Percentiles rank a stretch among this genome's conserved stretches.
Conservation (phyloP, 2,329 filamentous ascomycete genomes). For the Aspergillus phoenicis region DNA sequence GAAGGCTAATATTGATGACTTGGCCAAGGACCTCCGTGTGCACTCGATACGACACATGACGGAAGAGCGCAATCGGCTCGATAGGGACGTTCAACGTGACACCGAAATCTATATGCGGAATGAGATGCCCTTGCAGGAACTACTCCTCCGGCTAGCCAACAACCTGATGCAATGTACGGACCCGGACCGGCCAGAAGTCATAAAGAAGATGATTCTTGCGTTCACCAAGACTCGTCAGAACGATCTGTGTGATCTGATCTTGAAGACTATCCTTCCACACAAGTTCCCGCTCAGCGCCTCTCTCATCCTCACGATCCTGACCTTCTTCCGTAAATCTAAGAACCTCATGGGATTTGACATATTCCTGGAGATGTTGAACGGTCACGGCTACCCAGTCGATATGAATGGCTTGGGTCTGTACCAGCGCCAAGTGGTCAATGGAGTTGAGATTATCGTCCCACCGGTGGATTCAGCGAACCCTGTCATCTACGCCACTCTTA, state of each 20-base stretch:
- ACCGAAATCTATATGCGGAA: conserved; percentile 32
- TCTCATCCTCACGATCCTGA: conserved; percentile 40
- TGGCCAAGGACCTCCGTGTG: conserved; percentile 31
- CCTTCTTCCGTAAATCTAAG: conserved; percentile 43
- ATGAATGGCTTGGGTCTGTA: conserved; percentile 32
- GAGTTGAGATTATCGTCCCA: conserved; percentile 40
- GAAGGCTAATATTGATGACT: conserved; percentile 34
- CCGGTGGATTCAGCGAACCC: conserved; percentile 37
- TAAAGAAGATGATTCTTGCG: conserved; percentile 40
- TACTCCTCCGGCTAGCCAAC: conserved; percentile 39
- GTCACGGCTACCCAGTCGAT: conserved; percentile 39
- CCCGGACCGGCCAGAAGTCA: conserved; percentile 38
- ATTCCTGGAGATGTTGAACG: conserved; percentile 42
- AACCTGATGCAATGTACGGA: conserved; percentile 40
- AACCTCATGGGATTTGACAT: conserved; percentile 46
- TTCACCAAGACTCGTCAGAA: conserved; percentile 44
- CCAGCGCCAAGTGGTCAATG: conserved; percentile 35
- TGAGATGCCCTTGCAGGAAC: conserved; percentile 37
- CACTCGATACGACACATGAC: conserved; percentile 21
- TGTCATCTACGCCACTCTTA: conserved; percentile 39
- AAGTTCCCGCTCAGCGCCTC: conserved; percentile 39
- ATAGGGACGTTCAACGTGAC: conserved; percentile 33
- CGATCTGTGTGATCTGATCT: conserved; percentile 42
- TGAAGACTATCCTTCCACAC: conserved; percentile 42
- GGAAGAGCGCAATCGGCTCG: conserved; percentile 26